These are phyloP conservation scores for Sporobolomyces phaffii DNA, from an alignment of 768 basidiomycete genomes.

Conservation along the genomic window DNA sequence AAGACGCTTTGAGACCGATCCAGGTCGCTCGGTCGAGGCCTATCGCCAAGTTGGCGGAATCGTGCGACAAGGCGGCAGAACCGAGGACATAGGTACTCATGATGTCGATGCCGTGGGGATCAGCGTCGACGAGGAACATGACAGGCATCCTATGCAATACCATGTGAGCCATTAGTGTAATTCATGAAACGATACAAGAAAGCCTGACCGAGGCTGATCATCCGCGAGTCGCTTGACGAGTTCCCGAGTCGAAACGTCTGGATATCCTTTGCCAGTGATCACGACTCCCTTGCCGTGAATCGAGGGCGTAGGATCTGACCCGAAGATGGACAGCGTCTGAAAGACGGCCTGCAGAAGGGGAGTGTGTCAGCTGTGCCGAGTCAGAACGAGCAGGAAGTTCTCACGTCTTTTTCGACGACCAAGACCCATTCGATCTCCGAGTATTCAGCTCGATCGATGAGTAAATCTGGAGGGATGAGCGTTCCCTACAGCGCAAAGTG, in stretches of 20 bases:
- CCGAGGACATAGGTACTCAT: slow-evolving; percentile 80
- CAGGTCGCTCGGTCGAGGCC: slow-evolving; percentile 62
- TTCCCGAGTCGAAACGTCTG: slow-evolving; percentile 83
- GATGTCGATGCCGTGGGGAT: slow-evolving; percentile 89
- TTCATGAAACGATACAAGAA: background rate
- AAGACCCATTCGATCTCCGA: slow-evolving; percentile 66
- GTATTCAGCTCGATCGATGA: slow-evolving; percentile 60
- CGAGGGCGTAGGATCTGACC: no score
- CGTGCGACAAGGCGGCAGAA: slow-evolving; percentile 63
- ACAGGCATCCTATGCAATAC: slow-evolving; percentile 60
- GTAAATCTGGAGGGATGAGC: slow-evolving; percentile 70
- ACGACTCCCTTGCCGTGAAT: slow-evolving; percentile 38
- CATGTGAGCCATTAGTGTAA: background rate
- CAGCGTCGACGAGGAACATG: slow-evolving; percentile 75
- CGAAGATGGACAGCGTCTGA: no score
- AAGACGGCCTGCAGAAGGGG: slow-evolving; percentile 72
- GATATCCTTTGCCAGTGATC: slow-evolving; percentile 78
- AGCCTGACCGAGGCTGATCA: slow-evolving; percentile 52
- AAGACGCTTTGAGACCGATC: slow-evolving; percentile 61
- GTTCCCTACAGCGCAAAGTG: slow-evolving; percentile 53
- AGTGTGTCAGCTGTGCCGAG: no score
- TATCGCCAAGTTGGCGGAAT: slow-evolving; percentile 59
- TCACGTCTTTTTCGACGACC: slow-evolving; percentile 87
- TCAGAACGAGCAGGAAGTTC: slow-evolving; percentile 17
- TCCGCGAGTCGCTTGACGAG: slow-evolving; percentile 68